Conservation (phyloP, 768 basidiomycete genomes). For the Trametes punicea region DNA sequence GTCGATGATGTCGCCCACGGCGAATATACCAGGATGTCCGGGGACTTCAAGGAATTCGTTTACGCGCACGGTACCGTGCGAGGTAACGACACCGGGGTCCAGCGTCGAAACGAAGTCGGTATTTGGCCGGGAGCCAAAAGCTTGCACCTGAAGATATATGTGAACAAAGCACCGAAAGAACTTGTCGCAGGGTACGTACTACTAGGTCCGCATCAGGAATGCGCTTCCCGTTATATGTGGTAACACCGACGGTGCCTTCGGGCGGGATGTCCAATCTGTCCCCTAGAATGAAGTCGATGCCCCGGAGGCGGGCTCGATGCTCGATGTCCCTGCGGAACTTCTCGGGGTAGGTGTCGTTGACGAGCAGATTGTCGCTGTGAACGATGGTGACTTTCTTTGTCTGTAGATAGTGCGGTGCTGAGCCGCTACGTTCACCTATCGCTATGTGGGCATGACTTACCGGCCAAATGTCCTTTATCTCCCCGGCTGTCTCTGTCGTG, state of each 20-base stretch:
- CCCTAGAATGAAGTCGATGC: constrained; percentile 48
- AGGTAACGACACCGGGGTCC: constrained; percentile 33
- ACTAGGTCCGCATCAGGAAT: constrained; percentile 54
- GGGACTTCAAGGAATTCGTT: constrained; percentile 54
- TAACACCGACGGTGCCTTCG: constrained; percentile 37
- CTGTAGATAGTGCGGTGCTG: constrained; percentile 21
- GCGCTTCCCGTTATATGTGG: constrained; percentile 47
- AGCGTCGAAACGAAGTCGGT: constrained; percentile 49
- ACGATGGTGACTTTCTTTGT: constrained; percentile 57
- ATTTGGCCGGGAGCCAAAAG: constrained; percentile 40
- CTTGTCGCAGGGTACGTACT: constrained; percentile 36
- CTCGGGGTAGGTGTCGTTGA: constrained; percentile 54
- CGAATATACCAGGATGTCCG: constrained; percentile 54
- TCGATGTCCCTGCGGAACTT: constrained; percentile 50
- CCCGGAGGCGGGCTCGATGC: constrained; percentile 39
- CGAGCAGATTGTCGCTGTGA: constrained; percentile 48
- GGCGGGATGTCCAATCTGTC: constrained; percentile 50
- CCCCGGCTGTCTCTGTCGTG: constrained; percentile 41
- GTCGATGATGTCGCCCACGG: constrained; percentile 62
- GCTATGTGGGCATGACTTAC: constrained; percentile 28
- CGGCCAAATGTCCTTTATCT: constrained; percentile 41
- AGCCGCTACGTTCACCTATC: too few species aligned
- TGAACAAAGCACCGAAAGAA: neutral
- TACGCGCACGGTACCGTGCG: constrained; percentile 46
- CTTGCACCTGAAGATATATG: constrained; percentile 24